These are phyloP conservation scores for Tilletia indica DNA, from an alignment of 1,284 basidiomycete species.

Conservation along the genomic window DNA sequence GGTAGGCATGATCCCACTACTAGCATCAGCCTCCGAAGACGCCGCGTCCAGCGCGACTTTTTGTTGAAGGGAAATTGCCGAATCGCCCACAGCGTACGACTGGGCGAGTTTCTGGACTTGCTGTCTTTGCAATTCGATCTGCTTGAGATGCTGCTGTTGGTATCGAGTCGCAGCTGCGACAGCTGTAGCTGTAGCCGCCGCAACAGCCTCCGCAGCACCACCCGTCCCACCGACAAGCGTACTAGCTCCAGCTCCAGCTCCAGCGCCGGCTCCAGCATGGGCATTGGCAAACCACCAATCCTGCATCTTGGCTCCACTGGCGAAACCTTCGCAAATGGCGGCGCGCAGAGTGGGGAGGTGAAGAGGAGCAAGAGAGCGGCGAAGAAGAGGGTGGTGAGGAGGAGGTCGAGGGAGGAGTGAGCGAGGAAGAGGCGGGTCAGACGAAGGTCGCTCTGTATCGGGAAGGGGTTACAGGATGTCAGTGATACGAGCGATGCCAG, in stretches of 20 bases:
- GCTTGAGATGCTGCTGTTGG: background rate
- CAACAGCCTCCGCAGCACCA: background rate
- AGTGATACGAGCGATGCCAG: background rate
- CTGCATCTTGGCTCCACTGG: background rate
- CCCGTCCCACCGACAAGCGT: background rate
- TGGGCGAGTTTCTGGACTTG: background rate
- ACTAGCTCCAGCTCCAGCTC: no score
- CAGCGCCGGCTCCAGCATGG: background rate
- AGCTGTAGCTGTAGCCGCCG: background rate
- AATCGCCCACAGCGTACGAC: background rate
- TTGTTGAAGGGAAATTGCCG: background rate
- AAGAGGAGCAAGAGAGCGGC: constrained; percentile 34
- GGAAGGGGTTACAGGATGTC: background rate
- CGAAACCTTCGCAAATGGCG: constrained; percentile 34
- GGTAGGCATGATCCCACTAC: background rate
- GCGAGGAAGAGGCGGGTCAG: constrained; percentile 39
- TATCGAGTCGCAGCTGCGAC: constrained; percentile 8
- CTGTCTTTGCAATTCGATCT: background rate
- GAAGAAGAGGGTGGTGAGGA: constrained; percentile 40
- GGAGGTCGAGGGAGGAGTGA: constrained; percentile 42
- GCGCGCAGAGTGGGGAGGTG: constrained; percentile 38
- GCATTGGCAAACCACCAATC: constrained; percentile 7
- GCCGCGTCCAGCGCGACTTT: background rate
- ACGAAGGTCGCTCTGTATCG: constrained; percentile 27
- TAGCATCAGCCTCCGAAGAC: no score